phyloP scores from a whole-genome alignment of 1,139 yeast genomes.

The Suhomyces taliae region DNA sequence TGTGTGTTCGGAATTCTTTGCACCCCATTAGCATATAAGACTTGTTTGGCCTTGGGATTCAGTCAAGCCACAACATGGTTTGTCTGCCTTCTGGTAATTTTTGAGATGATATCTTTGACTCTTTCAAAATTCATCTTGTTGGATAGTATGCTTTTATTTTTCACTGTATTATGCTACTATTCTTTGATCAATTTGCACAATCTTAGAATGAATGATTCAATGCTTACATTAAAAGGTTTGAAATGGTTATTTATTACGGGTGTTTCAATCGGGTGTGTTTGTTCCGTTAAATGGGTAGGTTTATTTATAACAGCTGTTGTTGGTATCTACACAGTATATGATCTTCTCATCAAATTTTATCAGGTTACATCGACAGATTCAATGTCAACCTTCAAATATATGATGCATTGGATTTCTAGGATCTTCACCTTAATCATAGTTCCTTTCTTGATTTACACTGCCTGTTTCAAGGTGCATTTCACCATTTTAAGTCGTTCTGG shows the following conservation, averaged over 20 bases:
- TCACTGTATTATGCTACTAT: constrained; percentile 62
- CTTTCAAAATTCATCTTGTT: constrained; percentile 69
- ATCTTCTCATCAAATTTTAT: constrained; percentile 65
- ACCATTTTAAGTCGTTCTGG: constrained; percentile 72
- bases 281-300: constrained; percentile 96
- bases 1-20: constrained; percentile 62
- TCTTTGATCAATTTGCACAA: constrained; percentile 57
- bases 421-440: constrained; percentile 64
- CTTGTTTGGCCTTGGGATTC: constrained; percentile 53
- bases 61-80: constrained; percentile 50
- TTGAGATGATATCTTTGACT: constrained; percentile 66
- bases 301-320: constrained; percentile 78
- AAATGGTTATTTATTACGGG: constrained; percentile 71
- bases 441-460: constrained; percentile 70
- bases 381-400: constrained; percentile 38
- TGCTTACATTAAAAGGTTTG: constrained; percentile 48
- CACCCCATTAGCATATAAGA: constrained; percentile 63
- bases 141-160: constrained; percentile 72
- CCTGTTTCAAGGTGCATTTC: constrained; percentile 81
- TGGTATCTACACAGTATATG: constrained; percentile 81
- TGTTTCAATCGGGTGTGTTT: constrained; percentile 83
- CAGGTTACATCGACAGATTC: constrained; percentile 35
- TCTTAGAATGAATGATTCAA: constrained; percentile 34
- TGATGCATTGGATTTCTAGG: constrained; percentile 71
- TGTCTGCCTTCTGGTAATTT: constrained; percentile 57